Evolutionary conservation across 2,329 filamentous ascomycete genomes (phyloP), one percentile per base, ranked within the genome.

Genomic region (Aspergillus sp.): DNA sequence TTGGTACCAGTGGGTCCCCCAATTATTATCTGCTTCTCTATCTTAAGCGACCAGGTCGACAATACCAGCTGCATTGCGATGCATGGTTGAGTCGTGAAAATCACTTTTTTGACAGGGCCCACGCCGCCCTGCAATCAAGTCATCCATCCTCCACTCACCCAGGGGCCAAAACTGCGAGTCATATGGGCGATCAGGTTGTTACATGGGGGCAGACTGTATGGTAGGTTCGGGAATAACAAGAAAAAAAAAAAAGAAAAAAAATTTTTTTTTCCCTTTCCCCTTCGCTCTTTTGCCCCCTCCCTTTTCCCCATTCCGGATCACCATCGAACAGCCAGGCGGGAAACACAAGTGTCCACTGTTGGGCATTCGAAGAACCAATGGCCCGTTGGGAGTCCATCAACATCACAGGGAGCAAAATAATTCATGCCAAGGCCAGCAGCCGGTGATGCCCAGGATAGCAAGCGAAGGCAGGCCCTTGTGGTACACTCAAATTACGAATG

Each of bases 41-140:
- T 36, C 42, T 49, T 19, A 19, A 32, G 36, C 47, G 30, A 48
- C 44, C n/a, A 50, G 36, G 54, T 51, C n/a, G 21, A 51, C 53
- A 54, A 57, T 39, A 48, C 36, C 11, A 23, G 41, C 44, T 25
- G 54, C 30, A 21, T n/a, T 41, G 42, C 44, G 39, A 19, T 15
- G 27, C 38, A 47, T 50, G 25, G 25, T 38, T 39, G 41, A 38
- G 59, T 42, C 54, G 44, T 42, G 53, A 55, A 39, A 54, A 59
- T 58, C 23, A 51, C 54, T 59, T 49, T 51, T 56, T 48, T 57
- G 56, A 62, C 55, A 57, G 55, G 59, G 59, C 57, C 44, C 61
- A 59, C 48, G 57, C 41, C 59, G 55, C 57, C 61, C 60, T 64
- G 60, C 48, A 66, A 66, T 63, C 59, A 60, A 51, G 41, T 54